Percentiles rank a stretch among this genome's conserved stretches.
Conservation (phyloP, 805 yeast genomes). For the Candida koratica region DNA sequence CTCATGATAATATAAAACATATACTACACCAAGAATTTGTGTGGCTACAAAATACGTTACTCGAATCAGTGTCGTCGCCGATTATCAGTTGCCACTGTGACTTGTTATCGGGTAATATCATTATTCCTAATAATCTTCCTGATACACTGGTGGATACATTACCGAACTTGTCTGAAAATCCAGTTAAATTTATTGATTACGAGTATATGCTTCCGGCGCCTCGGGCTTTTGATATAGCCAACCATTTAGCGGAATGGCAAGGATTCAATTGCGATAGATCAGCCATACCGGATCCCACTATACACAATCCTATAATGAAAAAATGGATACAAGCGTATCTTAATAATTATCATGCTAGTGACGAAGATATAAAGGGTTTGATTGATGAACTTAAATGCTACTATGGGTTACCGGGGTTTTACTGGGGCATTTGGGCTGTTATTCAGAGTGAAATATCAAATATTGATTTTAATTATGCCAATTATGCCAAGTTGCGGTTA, state of each 20-base stretch:
- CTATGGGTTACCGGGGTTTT: conserved; percentile 79
- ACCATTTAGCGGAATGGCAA: conserved; percentile 78
- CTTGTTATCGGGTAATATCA: conserved; percentile 67
- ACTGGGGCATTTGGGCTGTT: conserved; percentile 83
- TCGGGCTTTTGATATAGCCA: conserved; percentile 69
- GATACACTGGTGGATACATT: conserved; percentile 10
- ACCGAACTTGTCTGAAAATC: conserved; percentile 26
- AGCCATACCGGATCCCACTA: conserved; percentile 53
- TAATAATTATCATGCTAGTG: conserved; percentile 24
- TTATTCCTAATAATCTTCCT: conserved; percentile 44
- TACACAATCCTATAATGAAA: conserved; percentile 41
- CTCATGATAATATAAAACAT: conserved; percentile 27
- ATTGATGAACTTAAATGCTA: conserved; percentile 54
- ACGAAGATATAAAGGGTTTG: conserved; percentile 37
- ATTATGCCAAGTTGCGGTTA: conserved; percentile 56
- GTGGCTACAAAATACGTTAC: conserved; percentile 49
- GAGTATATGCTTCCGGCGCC: conserved; percentile 73
- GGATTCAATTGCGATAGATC: conserved; percentile 68
- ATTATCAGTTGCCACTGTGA: conserved; percentile 68
- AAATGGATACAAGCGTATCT: conserved; percentile 61
- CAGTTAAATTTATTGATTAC: conserved; percentile 62
- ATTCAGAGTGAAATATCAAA: conserved; percentile 66
- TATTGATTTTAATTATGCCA: conserved; percentile 67
- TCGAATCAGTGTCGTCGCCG: conserved; percentile 40
- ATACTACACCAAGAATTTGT: conserved; percentile 47